Base-by-base conservation (phyloP, 2,329 filamentous ascomycete genomes). In the Colletotrichum simmondsii region DNA sequence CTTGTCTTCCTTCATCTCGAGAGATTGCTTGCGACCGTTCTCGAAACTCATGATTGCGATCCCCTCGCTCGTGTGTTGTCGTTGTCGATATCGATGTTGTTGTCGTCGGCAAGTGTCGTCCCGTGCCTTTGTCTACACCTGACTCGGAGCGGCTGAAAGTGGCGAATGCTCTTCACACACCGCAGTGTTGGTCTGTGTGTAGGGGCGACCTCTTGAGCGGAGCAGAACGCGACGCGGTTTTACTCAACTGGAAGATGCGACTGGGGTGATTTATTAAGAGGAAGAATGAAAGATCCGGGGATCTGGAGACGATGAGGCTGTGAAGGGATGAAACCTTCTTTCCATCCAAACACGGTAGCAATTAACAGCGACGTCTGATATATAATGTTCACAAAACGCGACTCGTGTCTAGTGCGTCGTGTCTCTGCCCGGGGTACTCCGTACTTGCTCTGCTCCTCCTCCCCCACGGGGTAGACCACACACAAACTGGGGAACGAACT, bases 1-100 rank as follows among this genome's bases (percentile, higher is more conserved):
- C 35, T 66, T 74, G 65, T 75, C 68, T 61, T 75, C 74, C 68
- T 74, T 75, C 71, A 73, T 73, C 37, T 73, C 71, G 37, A 73
- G 61, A n/a, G 71, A 73, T 30, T 58, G 68, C 63, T 73, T 73
- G 52, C 53, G 56, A 7, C 32, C 68, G 59, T 73, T 30, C 24
- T 73, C 71, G 49, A 56, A 56, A 56, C 62, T 56, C 62, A 65
- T 65, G 19, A 14, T 56, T 28, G 28, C 28, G 30, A n/a, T 24
- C 10, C 4, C 6, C 52, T 16, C 26, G 32, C 32, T 61, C 70
- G 60, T 52, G 14, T 5, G n/a, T 35, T 11, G 59, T 37, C 16
- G 5, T 35, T 4, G n/a, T 35, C 28, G 30, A 19, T 5, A 16
- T 42, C 5, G 16, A 42, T 42, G 37, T 42, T 16, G 37, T 42